A percentile compares a stretch with the other conserved stretches of the same genome.
Conservation (phyloP, 441 rosid species). For the Brassica hybrid region DNA sequence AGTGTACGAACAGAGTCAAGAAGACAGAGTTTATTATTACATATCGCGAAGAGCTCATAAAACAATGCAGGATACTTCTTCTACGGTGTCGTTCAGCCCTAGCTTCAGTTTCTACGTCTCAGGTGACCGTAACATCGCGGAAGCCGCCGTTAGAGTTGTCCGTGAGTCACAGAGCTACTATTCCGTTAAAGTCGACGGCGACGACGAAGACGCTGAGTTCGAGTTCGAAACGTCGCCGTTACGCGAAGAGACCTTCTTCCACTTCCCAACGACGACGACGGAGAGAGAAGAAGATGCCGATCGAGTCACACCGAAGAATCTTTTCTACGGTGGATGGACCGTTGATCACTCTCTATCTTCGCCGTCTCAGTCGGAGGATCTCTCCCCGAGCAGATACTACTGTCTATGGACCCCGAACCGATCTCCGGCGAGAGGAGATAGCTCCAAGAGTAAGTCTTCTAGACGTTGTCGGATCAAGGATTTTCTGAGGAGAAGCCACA, state of each 20-base stretch:
- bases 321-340: conserved; percentile 28
- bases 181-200: neutral
- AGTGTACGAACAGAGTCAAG: conserved; percentile 30
- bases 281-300: conserved; percentile 22
- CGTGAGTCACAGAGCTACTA: conserved; percentile 28
- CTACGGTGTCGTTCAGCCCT: conserved; percentile 37
- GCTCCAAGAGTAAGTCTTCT: conserved; percentile 21
- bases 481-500: conserved; percentile 38
- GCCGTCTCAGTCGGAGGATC: conserved; percentile 7
- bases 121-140: conserved; percentile 12
- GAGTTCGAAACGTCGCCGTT: conserved; percentile 42
- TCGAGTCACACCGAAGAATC: conserved; percentile 10
- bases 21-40: neutral
- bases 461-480: conserved; percentile 26
- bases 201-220: conserved; percentile 14
- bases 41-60: neutral
- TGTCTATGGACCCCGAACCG: conserved; percentile 37
- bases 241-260: conserved; percentile 36
- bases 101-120: conserved; percentile 42
- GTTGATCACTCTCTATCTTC: conserved; percentile 20
- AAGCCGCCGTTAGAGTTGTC: conserved; percentile 38
- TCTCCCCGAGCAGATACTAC: neutral
- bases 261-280: conserved; percentile 23
- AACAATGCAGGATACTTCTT: conserved; percentile 39
- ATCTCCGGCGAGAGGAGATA: conserved; percentile 34